A percentile compares a stretch with the other conserved stretches of the same genome.
Conservation (phyloP, 2,329 filamentous ascomycete species). For the Curvularia sp. region DNA sequence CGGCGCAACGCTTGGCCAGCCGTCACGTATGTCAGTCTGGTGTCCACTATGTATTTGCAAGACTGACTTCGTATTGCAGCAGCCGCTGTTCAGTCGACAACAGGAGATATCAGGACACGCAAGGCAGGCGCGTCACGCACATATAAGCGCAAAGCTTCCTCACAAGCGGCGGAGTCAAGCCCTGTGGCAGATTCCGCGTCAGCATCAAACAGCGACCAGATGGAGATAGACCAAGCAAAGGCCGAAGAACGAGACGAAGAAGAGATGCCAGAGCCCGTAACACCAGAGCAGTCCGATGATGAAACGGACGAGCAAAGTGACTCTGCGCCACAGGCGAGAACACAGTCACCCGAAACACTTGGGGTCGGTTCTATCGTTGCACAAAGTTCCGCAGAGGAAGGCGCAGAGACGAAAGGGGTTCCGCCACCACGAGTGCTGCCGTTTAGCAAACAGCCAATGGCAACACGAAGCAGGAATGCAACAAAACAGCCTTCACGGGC, state of each 20-base stretch:
- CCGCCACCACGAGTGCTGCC: slow-evolving; percentile 49
- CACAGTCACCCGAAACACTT: slow-evolving; percentile 27
- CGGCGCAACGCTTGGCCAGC: slow-evolving; percentile 57
- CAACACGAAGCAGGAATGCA: slow-evolving; percentile 29
- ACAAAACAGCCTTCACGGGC: slow-evolving; percentile 20
- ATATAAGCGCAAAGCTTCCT: slow-evolving; percentile 47
- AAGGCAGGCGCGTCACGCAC: slow-evolving; percentile 45
- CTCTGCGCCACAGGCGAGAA: slow-evolving; percentile 17
- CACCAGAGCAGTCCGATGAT: slow-evolving; percentile 46
- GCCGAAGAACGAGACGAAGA: slow-evolving; percentile 36
- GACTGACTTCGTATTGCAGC: slow-evolving; percentile 24
- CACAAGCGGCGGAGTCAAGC: slow-evolving; percentile 32
- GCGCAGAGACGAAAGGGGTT: slow-evolving; percentile 21
- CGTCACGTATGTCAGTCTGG: slow-evolving; percentile 31
- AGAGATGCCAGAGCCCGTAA: slow-evolving; percentile 33
- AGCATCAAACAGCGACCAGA: slow-evolving; percentile 42
- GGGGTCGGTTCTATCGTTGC: slow-evolving; percentile 24
- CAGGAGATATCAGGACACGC: slow-evolving; percentile 35
- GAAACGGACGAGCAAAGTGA: slow-evolving; percentile 48
- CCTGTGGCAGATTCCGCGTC: slow-evolving; percentile 21
- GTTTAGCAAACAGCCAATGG: slow-evolving; percentile 32
- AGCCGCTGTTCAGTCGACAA: slow-evolving; percentile 35
- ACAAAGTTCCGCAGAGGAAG: slow-evolving; percentile 25
- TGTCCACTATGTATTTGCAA: not conserved
- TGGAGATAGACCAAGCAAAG: slow-evolving; percentile 43